Evolutionary conservation across 2,329 filamentous ascomycete genomes (phyloP).

Genomic region (Podosphaera fusca): DNA sequence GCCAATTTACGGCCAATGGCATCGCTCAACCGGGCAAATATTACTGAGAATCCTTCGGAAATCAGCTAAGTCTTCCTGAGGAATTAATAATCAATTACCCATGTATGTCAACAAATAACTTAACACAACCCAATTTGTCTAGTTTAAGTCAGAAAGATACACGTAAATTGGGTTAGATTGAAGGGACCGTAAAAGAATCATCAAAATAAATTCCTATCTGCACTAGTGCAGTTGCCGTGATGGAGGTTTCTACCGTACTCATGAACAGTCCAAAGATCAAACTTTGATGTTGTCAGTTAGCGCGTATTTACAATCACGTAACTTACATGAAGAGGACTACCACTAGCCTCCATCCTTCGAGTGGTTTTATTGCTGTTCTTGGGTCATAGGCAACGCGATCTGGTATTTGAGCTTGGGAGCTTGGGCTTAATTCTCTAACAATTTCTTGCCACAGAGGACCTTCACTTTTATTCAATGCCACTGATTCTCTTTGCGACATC

Average conservation of each 20-base stretch:
- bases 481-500: too few relatives aligned
- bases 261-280: conserved; percentile 30
- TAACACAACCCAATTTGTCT: conserved; percentile 2
- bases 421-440: too few relatives aligned
- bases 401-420: too few relatives aligned
- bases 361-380: not conserved
- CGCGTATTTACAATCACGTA: not conserved
- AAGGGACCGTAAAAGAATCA: not conserved
- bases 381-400: not conserved
- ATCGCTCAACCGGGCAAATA: conserved; percentile 31
- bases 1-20: conserved; percentile 29
- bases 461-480: too few relatives aligned
- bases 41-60: conserved; percentile 17
- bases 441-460: too few relatives aligned
- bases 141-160: not conserved
- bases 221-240: conserved; percentile 34
- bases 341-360: not conserved
- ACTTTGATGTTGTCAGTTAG: conserved; percentile 13
- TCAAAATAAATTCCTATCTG: conserved; percentile 18
- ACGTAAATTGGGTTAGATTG: not conserved
- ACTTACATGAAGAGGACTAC: conserved; percentile 1
- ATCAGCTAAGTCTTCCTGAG: not conserved
- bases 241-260: conserved; percentile 34
- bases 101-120: conserved; percentile 1
- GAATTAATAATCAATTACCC: not conserved